A percentile compares a stretch with the other conserved stretches of the same genome.
Conservation (phyloP, 805 yeast genomes). For the Lachancea nothofagi region DNA sequence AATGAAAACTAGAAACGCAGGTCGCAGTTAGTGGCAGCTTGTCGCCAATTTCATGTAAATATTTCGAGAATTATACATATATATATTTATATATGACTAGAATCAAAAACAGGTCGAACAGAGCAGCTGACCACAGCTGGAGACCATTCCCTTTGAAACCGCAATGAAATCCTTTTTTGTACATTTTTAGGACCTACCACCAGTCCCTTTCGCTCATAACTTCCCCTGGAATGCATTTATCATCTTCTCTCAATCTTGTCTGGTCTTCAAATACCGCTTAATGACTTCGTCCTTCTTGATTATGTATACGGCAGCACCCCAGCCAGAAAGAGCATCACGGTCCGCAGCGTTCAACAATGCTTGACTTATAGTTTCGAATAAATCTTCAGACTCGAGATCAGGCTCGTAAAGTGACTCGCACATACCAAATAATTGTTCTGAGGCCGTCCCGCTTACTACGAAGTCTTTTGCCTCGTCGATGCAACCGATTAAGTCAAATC, state of each 20-base stretch:
- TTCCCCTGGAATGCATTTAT: slow-evolving; percentile 4
- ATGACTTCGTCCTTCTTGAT: slow-evolving; percentile 88
- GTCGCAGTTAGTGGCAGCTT: no score
- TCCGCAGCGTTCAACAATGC: slow-evolving; percentile 91
- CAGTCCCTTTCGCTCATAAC: no score
- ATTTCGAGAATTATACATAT: slow-evolving; percentile 2
- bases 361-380: slow-evolving; percentile 93
- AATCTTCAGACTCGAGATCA: slow-evolving; percentile 84
- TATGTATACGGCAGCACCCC: slow-evolving; percentile 96
- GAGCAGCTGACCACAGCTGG: no score
- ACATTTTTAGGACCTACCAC: no score
- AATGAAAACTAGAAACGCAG: neutral
- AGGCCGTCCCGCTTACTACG: slow-evolving; percentile 91
- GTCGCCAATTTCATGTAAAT: slow-evolving; percentile 9
- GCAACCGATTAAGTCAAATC: slow-evolving; percentile 94
- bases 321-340: slow-evolving; percentile 95
- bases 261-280: slow-evolving; percentile 81
- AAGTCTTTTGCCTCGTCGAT: slow-evolving; percentile 93
- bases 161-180: neutral
- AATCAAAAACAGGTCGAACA: no score
- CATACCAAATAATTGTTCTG: slow-evolving; percentile 98
- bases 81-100: neutral
- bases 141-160: neutral
- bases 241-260: slow-evolving; percentile 68
- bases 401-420: slow-evolving; percentile 97